phyloP scores from a whole-genome alignment of 2,329 filamentous ascomycete genomes.

The Ascomycota sp. region DNA sequence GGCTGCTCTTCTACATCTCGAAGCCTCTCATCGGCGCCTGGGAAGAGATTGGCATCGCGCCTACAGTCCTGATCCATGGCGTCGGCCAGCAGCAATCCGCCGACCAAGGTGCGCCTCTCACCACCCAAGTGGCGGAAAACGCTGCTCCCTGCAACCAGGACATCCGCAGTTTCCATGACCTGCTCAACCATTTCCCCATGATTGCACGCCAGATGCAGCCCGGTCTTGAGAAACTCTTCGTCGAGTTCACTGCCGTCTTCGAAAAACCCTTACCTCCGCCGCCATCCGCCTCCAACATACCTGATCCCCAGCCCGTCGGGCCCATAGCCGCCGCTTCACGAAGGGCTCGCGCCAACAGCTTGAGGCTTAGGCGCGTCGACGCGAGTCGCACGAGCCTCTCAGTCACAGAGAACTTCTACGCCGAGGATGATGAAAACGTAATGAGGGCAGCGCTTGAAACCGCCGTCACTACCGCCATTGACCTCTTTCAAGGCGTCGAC shows the following conservation, averaged over 20 bases:
- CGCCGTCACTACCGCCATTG: constrained; percentile 80
- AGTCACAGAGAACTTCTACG: constrained; percentile 45
- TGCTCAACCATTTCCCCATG: constrained; percentile 81
- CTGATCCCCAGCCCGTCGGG: constrained; percentile 36
- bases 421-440: constrained; percentile 77
- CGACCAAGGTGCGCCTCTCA: constrained; percentile 13
- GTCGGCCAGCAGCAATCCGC: constrained; percentile 17
- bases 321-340: constrained; percentile 34
- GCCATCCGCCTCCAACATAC: constrained; percentile 38
- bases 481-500: constrained; percentile 87
- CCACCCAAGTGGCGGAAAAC: constrained; percentile 20
- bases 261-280: constrained; percentile 68
- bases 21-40: constrained; percentile 67
- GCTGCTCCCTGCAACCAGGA: constrained; percentile 53
- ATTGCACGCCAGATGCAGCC: constrained; percentile 92
- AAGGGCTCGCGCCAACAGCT: constrained; percentile 31
- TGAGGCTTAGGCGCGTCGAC: constrained; percentile 14
- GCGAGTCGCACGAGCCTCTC: constrained; percentile 17
- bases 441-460: constrained; percentile 81
- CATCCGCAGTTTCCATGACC: constrained; percentile 73
- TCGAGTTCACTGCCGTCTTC: constrained; percentile 70
- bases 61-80: constrained; percentile 37
- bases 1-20: constrained; percentile 93
- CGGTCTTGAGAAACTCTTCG: constrained; percentile 73
- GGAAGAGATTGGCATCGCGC: constrained; percentile 53